Evolutionary conservation across 1,139 yeast genomes (phyloP), one percentile per base, ranked within the genome.

Genomic region (Geotrichum macrosporum): DNA sequence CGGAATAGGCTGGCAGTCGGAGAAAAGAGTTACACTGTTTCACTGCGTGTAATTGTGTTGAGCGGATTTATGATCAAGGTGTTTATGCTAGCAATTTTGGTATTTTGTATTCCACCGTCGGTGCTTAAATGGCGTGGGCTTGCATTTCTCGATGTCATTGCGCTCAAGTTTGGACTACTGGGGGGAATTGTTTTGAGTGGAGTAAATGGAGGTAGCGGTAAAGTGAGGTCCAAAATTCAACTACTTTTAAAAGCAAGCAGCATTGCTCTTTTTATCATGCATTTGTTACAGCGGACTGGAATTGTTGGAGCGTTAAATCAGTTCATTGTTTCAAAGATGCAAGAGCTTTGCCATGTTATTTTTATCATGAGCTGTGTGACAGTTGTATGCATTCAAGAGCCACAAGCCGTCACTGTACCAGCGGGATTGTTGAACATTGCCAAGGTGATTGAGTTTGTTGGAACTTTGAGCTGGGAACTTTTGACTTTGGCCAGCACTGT

Each of bases 91-190:
- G 18, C 16, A 6, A 15, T 37, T 15, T 27, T 34, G 3, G 12
- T 37, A 15, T 29, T 29, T 29, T 24, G 27, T 13, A 8, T n/a
- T n/a, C n/a, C 30, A 22, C 18, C 26, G 20, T 29, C 40, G 4
- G 13, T 27, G 13, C 19, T 16, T n/a, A 27, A 10, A 12, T 37
- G 41, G 41, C 15, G 20, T n/a, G 41, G 41, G 5, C 34, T 37
- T 5, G 21, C 34, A 29, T 29, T 37, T 16, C 24, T 37, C 5
- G 41, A 37, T 16, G 22, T 37, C 2, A 12, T 37, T 3, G 29
- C 18, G 8, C 41, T 37, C 13, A 37, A 37, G 34, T 37, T 37
- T 37, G 41, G 41, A 2, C n/a, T 37, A 22, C 27, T 37, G 22
- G 33, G 41, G 2, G 41, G 41, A 15, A 19, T 37, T 21, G 12